Percentiles rank a stretch among this genome's conserved stretches.
phyloP scores from a whole-genome alignment of 179 eudicot genomes.

The Heliamphora pulchella region DNA sequence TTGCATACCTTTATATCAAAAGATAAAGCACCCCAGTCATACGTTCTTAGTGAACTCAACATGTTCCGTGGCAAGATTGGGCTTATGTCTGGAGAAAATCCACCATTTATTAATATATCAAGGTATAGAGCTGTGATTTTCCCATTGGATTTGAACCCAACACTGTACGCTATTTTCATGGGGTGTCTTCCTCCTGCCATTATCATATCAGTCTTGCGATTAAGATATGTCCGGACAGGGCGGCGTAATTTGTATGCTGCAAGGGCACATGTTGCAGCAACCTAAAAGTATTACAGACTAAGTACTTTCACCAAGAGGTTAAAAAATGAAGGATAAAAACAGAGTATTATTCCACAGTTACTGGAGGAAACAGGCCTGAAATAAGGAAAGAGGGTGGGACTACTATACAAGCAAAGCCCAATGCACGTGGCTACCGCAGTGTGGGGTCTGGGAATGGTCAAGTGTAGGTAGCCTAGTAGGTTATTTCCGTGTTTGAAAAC shows the following conservation, averaged over 20 bases:
- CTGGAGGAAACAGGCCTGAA: background rate
- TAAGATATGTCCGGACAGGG: slow-evolving; percentile 67
- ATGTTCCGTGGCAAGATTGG: slow-evolving; percentile 56
- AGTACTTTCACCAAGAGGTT: slow-evolving; percentile 3
- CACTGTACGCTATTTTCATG: slow-evolving; percentile 65
- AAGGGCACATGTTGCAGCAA: slow-evolving; percentile 85
- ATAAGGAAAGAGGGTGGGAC: background rate
- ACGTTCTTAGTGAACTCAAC: slow-evolving; percentile 49
- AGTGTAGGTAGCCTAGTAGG: no score
- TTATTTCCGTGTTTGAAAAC: no score
- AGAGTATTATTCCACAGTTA: background rate
- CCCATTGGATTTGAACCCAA: slow-evolving; percentile 84
- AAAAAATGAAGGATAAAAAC: background rate
- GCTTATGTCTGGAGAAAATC: slow-evolving; percentile 58
- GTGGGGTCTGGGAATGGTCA: no score
- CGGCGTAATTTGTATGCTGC: slow-evolving; percentile 68
- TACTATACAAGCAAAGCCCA: no score
- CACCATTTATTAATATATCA: slow-evolving; percentile 58
- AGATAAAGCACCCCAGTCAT: slow-evolving; percentile 85
- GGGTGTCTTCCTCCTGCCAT: slow-evolving; percentile 95
- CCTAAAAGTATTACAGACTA: slow-evolving; percentile 27
- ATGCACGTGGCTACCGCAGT: no score
- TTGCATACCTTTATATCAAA: slow-evolving; percentile 73
- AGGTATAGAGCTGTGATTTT: slow-evolving; percentile 85
- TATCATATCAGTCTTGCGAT: slow-evolving; percentile 85